Base-by-base conservation (phyloP, 306 rosid genomes). In the Parietaria judaica region DNA sequence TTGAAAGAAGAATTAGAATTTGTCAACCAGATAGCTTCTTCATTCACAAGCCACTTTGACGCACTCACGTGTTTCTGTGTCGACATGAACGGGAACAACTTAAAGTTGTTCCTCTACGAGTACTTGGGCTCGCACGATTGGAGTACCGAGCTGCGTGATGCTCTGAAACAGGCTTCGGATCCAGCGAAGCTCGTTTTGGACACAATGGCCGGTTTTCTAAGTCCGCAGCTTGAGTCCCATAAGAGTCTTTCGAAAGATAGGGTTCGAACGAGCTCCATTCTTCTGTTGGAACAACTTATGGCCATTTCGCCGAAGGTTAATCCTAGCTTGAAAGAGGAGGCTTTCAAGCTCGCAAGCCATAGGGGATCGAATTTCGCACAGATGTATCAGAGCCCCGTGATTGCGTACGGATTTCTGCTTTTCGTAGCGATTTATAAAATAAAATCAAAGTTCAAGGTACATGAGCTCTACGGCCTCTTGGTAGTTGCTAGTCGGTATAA, bases 401-500 rank as follows among this genome's bases (percentile, higher is more conserved):
- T 64, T 35, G 80, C 70, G 7, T 60, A 79, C 59, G 80, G 76
- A 13, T 74, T 79, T 73, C 60, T 82, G 70, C 76, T 70, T 64
- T 71, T 82, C 46, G 61, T 82, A 14, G 69, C 80, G 11, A 60
- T 70, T 4, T 79, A 51, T 55, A 65, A 52, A 45, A 41, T 82
- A 57, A 69, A 69, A 12, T 69, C 76, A n/a, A 52, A 51, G 8
- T 82, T 72, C 16, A 23, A 76, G 66, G 57, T 37, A 14, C 63
- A 57, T 35, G 80, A 79, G 61, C 71, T 82, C 13, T 62, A 45
- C 0, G 12, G 44, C 65, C 76, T 73, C 70, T 62, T 79, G 47
- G 57, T 55, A 50, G 64, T 60, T 2, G 56, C 81, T 74, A 53
- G 73, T 31, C 83, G 78, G 50, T 64, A 70, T 14, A 65, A 69